phyloP scores from a whole-genome alignment of 2,329 filamentous ascomycete genomes.

The Elsinoe necatrix region DNA sequence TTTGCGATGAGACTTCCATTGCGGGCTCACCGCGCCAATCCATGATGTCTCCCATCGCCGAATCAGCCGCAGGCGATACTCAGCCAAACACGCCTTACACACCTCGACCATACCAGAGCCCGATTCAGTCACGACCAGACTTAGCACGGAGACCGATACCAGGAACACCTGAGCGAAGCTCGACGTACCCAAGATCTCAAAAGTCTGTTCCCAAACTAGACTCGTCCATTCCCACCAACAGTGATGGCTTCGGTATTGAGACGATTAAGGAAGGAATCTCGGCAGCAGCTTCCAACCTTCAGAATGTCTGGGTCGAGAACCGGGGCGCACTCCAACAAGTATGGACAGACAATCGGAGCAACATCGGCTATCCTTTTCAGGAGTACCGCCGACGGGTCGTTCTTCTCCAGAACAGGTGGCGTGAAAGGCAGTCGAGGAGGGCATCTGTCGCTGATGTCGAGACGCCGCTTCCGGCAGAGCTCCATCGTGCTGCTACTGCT shows the following conservation, averaged over 20 bases:
- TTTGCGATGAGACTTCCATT: constrained; percentile 24
- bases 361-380: constrained; percentile 20
- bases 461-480: constrained; percentile 8
- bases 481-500: constrained; percentile 10
- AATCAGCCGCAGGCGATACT: neutral
- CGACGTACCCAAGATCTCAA: constrained; percentile 7
- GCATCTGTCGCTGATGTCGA: constrained; percentile 13
- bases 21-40: neutral
- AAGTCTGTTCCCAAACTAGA: neutral
- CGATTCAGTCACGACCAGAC: neutral
- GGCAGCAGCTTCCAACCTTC: constrained; percentile 11
- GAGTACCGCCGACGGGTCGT: constrained; percentile 30
- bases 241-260: constrained; percentile 2
- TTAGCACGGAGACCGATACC: neutral
- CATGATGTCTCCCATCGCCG: constrained; percentile 5
- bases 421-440: constrained; percentile 20
- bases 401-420: constrained; percentile 29
- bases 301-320: constrained; percentile 2
- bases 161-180: neutral
- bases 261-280: constrained; percentile 13
- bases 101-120: neutral
- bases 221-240: neutral
- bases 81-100: constrained; percentile 3
- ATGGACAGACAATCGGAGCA: neutral
- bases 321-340: constrained; percentile 1